Conservation (phyloP, 305 asterid genomes). For the Fraxinus platypoda region DNA sequence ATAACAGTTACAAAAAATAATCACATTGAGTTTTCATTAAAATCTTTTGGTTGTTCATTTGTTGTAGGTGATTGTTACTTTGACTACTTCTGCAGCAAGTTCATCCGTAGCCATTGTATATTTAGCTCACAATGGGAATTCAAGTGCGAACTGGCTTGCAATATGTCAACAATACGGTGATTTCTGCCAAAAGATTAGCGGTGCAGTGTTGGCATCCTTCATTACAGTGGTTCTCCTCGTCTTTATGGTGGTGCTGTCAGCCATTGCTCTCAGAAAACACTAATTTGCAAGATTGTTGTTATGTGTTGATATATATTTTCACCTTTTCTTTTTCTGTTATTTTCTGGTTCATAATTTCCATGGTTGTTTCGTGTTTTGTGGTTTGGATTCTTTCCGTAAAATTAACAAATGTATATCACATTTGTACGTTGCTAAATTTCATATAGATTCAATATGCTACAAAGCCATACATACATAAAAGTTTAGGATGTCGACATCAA, state of each 20-base stretch:
- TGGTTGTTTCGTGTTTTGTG: background rate
- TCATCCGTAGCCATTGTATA: slow-evolving; percentile 68
- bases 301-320: background rate
- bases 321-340: background rate
- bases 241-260: slow-evolving; percentile 54
- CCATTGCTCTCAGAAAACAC: slow-evolving; percentile 51
- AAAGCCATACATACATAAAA: background rate
- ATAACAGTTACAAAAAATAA: too few species aligned
- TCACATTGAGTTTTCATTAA: too few species aligned
- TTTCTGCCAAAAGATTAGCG: slow-evolving; percentile 58
- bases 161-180: slow-evolving; percentile 67
- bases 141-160: slow-evolving; percentile 68
- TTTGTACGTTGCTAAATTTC: background rate
- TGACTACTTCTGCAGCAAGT: slow-evolving; percentile 57
- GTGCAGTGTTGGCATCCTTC: slow-evolving; percentile 61
- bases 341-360: slow-evolving; percentile 9
- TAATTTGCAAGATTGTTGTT: background rate
- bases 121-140: slow-evolving; percentile 69
- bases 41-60: background rate
- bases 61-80: slow-evolving; percentile 44
- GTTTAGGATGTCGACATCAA: background rate
- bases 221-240: slow-evolving; percentile 44
- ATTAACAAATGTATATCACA: background rate
- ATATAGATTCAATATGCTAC: background rate
- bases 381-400: background rate